Evolutionary conservation across 179 eudicot species (phyloP), one percentile per base, ranked within the genome.

Genomic region (Camellia oleifera): DNA sequence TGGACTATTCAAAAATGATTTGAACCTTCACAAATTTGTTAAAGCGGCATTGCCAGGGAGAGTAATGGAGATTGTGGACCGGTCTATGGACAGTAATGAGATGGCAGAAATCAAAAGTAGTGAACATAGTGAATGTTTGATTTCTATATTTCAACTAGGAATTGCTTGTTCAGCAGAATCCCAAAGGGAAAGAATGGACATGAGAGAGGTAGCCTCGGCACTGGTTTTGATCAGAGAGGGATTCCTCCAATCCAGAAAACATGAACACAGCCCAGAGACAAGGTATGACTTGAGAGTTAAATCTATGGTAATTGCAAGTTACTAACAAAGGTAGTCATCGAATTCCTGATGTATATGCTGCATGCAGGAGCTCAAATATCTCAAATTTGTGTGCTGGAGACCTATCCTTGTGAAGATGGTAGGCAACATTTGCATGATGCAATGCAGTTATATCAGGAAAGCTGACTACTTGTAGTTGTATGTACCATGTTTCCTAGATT

Each of bases 11-110:
- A 20, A 67, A 53, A 54, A 54, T 42, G 42, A 69, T 54, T 46
- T 78, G 20, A 78, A 68, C 66, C 80, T 78, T 56, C 80, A 78
- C 44, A 78, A 69, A 46, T 69, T 50, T 69, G 80, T 54, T 18
- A 68, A 68, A 56, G 53, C 2, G 20, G 73, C 65, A 2, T 20
- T 78, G 46, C 80, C 74, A 26, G 57, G 5, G 54, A 48, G 7
- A 48, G 7, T 67, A 17, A 67, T 53, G 65, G 65, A 78, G 70
- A 69, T 78, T 44, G 63, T 78, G 74, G 80, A 68, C 48, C 74
- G 32, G 68, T 66, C 61, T 57, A 18, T 78, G 48, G 14, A 48
- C 52, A 7, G 4, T 7, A 48, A 48, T 4, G 52, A 48, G 52
- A 26, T 42, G 15, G 32, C 17, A 64, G 45, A 76, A 40, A 7